Evolutionary conservation across 2,329 filamentous ascomycete genomes (phyloP), one percentile per base, ranked within the genome.

Genomic region (Talaromyces funiculosus): DNA sequence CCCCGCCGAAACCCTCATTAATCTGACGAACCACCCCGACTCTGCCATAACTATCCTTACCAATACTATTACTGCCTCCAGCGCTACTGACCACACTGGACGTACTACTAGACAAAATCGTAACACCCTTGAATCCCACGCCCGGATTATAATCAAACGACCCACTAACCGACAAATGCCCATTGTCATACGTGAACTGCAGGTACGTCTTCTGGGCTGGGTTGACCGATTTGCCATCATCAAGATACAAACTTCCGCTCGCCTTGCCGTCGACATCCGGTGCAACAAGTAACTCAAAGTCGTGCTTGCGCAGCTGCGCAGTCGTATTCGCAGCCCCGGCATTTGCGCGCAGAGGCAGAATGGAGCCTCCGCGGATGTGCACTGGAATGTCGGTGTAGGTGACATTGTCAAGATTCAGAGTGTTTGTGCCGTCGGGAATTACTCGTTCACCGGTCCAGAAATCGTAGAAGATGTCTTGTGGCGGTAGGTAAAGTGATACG

Each of bases 281-380:
- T 0, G 90, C 87, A 47, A 95, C 80, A 37, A 93, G 68, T 53
- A 95, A 76, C 69, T 87, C 81, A 75, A 93, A 93, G 65, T 86
- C 80, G 66, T 88, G 78, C 64, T 82, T 80, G 40, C 82, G 78
- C 33, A 86, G 73, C 22, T 80, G 88, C 70, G 68, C 85, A 69
- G 72, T 92, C 67, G 78, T 90, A 77, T 81, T 83, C 1, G 82
- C 82, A 26, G 77, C 77, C 42, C 77, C 73, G 1, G 71, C 69
- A 20, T 61, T 18, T 16, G 40, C 69, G 26, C 86, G 81, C 57
- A 84, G 69, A 0, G 85, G 84, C 18, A 88, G 67, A 60, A 88
- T 82, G 55, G 71, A 78, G 26, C 86, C 86, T 18, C 84, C 85
- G 49, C 82, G 81, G 66, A 88, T 81, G 68, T 87, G 84, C 5